A percentile compares a stretch with the other conserved stretches of the same genome.
phyloP scores from a whole-genome alignment of 2,329 filamentous ascomycete species.

The Monosporascus sp. region DNA sequence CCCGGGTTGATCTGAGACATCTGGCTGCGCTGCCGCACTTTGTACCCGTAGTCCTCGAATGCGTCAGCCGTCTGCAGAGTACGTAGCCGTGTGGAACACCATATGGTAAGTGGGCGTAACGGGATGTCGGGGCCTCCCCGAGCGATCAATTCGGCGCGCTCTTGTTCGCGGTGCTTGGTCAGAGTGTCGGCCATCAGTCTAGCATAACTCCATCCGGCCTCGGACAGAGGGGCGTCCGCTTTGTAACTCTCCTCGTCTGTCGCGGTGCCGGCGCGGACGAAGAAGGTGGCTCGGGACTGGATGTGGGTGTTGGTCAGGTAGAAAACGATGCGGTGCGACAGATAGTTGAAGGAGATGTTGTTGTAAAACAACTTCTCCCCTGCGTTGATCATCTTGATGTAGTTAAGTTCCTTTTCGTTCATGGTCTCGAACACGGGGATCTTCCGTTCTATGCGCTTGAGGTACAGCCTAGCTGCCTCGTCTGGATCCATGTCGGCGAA shows the following conservation, averaged over 20 bases:
- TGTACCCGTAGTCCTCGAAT: conserved; percentile 74
- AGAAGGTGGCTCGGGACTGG: conserved; percentile 90
- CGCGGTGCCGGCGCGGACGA: conserved; percentile 80
- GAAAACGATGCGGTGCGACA: conserved; percentile 96
- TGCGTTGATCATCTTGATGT: conserved; percentile 99
- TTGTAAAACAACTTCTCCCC: conserved; percentile 92
- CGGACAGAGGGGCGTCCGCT: conserved; percentile 77
- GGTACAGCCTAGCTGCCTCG: conserved; percentile 87
- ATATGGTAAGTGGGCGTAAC: conserved; percentile 77
- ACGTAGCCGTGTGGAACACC: conserved; percentile 87
- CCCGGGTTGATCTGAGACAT: conserved; percentile 97
- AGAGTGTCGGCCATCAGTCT: conserved; percentile 81
- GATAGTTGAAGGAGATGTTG: conserved; percentile 92
- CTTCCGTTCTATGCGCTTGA: conserved; percentile 81
- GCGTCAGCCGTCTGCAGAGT: conserved; percentile 86
- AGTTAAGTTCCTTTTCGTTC: conserved; percentile 89
- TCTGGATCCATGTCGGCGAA: conserved; percentile 89
- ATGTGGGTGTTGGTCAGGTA: conserved; percentile 97
- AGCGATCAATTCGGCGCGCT: conserved; percentile 63
- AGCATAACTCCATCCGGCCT: conserved; percentile 75
- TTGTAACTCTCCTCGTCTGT: conserved; percentile 90
- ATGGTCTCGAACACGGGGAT: conserved; percentile 97
- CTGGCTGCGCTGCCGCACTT: conserved; percentile 85
- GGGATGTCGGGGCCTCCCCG: conserved; percentile 63
- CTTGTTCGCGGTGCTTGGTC: conserved; percentile 75